These are phyloP conservation scores for Backusella macrospora DNA, from an alignment of 192 early-diverging fungal genomes.

Conservation along the genomic window DNA sequence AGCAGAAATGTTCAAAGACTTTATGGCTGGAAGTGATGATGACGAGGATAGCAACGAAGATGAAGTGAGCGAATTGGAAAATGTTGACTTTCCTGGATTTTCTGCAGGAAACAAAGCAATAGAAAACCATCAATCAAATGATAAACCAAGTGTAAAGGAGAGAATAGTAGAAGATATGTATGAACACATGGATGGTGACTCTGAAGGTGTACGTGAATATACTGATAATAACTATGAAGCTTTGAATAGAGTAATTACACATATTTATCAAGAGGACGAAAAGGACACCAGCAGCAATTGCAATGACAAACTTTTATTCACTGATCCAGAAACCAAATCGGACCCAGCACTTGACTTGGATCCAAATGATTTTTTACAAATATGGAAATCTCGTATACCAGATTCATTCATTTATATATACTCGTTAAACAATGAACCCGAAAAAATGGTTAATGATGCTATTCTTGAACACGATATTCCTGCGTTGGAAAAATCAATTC, in stretches of 20 bases:
- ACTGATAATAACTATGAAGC: neutral
- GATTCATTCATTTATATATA: constrained; percentile 37
- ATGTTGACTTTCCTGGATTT: neutral
- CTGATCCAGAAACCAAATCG: neutral
- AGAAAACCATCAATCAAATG: neutral
- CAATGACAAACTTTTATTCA: neutral
- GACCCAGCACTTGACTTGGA: constrained; percentile 2
- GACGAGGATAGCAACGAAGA: neutral
- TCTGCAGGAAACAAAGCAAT: neutral
- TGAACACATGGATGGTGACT: neutral
- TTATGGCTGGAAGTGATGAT: neutral
- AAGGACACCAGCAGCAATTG: neutral
- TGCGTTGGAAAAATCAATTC: constrained; percentile 33
- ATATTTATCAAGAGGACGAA: neutral
- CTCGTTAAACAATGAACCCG: constrained; percentile 42
- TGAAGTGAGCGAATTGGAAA: neutral
- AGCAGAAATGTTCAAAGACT: neutral
- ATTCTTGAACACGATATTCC: constrained; percentile 41
- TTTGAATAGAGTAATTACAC: neutral
- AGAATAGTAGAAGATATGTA: constrained; percentile 37
- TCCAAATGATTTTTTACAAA: neutral
- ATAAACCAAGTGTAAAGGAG: constrained; percentile 21
- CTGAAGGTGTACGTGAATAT: neutral
- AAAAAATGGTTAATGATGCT: constrained; percentile 39
- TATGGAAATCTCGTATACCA: constrained; percentile 22